Evolutionary conservation across 805 yeast genomes (phyloP).

Genomic region (Naumovozyma baii): DNA sequence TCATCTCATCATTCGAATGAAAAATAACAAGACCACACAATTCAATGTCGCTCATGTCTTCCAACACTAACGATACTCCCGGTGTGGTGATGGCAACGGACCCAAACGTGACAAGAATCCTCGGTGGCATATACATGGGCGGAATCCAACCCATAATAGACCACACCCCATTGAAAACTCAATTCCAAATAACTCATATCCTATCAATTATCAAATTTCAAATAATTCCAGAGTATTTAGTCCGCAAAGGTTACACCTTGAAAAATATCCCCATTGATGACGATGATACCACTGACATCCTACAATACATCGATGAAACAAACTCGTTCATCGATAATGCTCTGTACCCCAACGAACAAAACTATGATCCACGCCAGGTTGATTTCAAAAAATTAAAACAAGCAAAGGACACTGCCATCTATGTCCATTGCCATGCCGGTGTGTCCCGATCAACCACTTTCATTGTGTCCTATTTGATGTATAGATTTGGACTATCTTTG

Average conservation of each 20-base stretch:
- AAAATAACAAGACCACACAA: neutral
- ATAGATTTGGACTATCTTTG: conserved; percentile 48
- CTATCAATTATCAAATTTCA: conserved; percentile 60
- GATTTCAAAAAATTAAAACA: conserved; percentile 24
- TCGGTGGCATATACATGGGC: conserved; percentile 75
- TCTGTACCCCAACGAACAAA: conserved; percentile 36
- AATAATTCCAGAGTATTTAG: conserved; percentile 42
- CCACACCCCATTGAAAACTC: conserved; percentile 39
- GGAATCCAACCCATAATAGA: conserved; percentile 56
- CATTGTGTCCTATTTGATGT: conserved; percentile 82
- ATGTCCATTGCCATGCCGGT: conserved; percentile 84
- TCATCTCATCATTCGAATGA: neutral
- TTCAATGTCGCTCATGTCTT: too few relatives aligned
- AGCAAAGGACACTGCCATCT: conserved; percentile 36
- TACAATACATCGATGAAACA: conserved; percentile 50
- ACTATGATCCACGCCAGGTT: conserved; percentile 24
- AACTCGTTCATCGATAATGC: conserved; percentile 61
- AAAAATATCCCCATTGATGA: conserved; percentile 68
- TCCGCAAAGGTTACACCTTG: conserved; percentile 37
- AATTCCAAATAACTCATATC: conserved; percentile 57
- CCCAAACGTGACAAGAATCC: conserved; percentile 39
- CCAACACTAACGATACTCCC: neutral
- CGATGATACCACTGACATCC: conserved; percentile 53
- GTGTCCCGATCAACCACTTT: conserved; percentile 84
- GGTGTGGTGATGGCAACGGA: neutral